Base-by-base conservation (phyloP, 2,329 filamentous ascomycete species). In the Exophiala alcalophila region DNA sequence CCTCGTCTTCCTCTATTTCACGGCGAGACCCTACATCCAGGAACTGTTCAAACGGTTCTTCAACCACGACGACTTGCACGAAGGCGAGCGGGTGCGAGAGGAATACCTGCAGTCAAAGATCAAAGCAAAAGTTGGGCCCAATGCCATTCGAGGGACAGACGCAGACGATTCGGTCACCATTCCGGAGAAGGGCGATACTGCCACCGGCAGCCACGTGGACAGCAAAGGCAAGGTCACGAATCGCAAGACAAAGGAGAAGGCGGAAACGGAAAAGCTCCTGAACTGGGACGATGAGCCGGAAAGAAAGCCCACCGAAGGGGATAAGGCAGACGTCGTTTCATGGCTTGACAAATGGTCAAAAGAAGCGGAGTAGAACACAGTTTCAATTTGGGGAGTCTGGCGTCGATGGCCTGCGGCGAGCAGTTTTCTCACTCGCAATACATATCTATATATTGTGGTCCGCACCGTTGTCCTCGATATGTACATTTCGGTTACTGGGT, bases 261-360 rank as follows among this genome's bases (percentile, higher is more conserved):
- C 52, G 11, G 45, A 37, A 23, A 29, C 28, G 32, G 54, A 57
- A 11, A 48, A 53, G 38, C 41, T 54, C n/a, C 24, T 57, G 14
- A 52, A 57, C 29, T 57, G 54, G 54, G 54, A 57, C n/a, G 54
- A 55, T 33, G 52, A 53, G 44, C 50, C 52, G 5, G 38, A 29
- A 18, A 44, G 46, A 31, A 37, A 40, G 21, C 34, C 39, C 9
- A 26, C 20, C 5, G 45, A 52, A 20, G 50, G 47, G 15, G 54
- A 47, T 16, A 46, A 48, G 24, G 12, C 37, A 36, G 54, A 57
- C 23, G 45, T 57, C 26, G 50, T 52, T 27, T 25, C 50, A 26
- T 57, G 54, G 54, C 47, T 57, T 28, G 48, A 57, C 23, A 57
- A 49, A 41, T 57, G 54, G 54, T 33, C 40, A 4, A 47, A 53